Percentiles rank a stretch among this genome's conserved stretches.
These are phyloP conservation scores for Alternaria ventricosa DNA, from an alignment of 2,329 filamentous ascomycete species.

Conservation along the genomic window DNA sequence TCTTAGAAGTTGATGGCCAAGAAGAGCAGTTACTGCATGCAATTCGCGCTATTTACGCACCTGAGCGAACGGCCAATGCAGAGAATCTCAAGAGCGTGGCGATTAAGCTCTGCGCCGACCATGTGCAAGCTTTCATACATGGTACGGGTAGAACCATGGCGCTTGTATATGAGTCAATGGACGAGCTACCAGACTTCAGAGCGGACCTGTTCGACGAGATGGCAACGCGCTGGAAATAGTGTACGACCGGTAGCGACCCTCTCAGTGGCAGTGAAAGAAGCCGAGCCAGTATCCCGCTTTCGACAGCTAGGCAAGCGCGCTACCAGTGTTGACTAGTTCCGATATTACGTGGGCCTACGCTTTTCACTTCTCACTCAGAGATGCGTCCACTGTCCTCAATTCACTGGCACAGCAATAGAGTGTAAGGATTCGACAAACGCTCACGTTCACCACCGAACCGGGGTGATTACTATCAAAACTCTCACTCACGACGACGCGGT, in stretches of 20 bases:
- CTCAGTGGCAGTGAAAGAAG: neutral
- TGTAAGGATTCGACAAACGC: neutral
- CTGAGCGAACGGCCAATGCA: constrained; percentile 27
- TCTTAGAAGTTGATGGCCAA: constrained; percentile 29
- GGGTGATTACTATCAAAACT: neutral
- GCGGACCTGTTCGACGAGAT: constrained; percentile 40
- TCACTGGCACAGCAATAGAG: neutral
- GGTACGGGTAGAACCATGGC: constrained; percentile 35
- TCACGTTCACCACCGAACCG: constrained; percentile 3
- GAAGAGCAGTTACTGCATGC: constrained; percentile 35
- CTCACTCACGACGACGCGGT: neutral
- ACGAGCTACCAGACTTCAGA: constrained; percentile 39
- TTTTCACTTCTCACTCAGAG: neutral
- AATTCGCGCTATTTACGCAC: constrained; percentile 34
- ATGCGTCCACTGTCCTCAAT: neutral
- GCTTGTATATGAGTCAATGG: constrained; percentile 36
- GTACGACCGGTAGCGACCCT: neutral
- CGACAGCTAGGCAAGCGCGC: neutral
- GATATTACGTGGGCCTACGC: neutral
- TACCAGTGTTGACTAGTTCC: neutral
- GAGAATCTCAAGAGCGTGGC: constrained; percentile 29
- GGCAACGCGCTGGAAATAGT: constrained; percentile 31
- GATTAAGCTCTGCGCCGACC: constrained; percentile 38
- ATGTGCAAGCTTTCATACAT: constrained; percentile 36
- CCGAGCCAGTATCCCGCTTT: neutral